These are phyloP conservation scores for Cucumis melo DNA, from an alignment of 306 rosid species.

Conservation along the genomic window DNA sequence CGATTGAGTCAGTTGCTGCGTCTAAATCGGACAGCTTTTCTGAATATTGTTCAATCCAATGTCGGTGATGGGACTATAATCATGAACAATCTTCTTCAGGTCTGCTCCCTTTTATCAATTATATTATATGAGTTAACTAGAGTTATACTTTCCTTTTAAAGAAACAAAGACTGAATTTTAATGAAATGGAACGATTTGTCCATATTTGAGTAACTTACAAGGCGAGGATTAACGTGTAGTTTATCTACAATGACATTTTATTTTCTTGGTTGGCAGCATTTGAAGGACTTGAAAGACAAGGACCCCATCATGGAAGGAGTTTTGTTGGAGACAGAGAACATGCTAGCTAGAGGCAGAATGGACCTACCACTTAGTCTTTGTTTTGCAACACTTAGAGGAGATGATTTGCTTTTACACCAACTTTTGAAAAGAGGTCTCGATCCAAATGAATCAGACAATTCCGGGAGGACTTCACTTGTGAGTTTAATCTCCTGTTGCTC, in stretches of 20 bases:
- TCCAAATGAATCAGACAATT: slow-evolving; percentile 70
- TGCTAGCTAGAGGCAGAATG: slow-evolving; percentile 78
- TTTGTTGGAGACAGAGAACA: slow-evolving; percentile 64
- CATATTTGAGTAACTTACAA: not conserved
- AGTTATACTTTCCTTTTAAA: not conserved
- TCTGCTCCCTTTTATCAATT: slow-evolving; percentile 13
- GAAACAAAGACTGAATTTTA: not conserved
- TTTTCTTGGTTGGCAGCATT: slow-evolving; percentile 37
- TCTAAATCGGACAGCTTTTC: slow-evolving; percentile 56
- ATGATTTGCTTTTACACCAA: slow-evolving; percentile 62
- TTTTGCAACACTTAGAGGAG: slow-evolving; percentile 72
- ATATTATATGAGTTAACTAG: not conserved
- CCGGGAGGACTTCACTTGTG: slow-evolving; percentile 77
- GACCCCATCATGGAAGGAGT: slow-evolving; percentile 80
- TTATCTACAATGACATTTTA: not conserved
- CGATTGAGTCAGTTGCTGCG: slow-evolving; percentile 70
- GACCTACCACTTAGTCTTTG: slow-evolving; percentile 77
- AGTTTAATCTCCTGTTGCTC: slow-evolving; percentile 7
- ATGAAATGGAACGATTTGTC: not conserved
- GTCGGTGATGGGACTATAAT: slow-evolving; percentile 83
- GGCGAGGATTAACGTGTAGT: not conserved
- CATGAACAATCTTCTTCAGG: slow-evolving; percentile 94
- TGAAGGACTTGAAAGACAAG: slow-evolving; percentile 48
- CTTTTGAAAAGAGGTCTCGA: slow-evolving; percentile 61
- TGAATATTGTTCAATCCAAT: slow-evolving; percentile 71